These are phyloP conservation scores for Populus hybrid DNA, from an alignment of 441 rosid genomes.

Conservation along the genomic window DNA sequence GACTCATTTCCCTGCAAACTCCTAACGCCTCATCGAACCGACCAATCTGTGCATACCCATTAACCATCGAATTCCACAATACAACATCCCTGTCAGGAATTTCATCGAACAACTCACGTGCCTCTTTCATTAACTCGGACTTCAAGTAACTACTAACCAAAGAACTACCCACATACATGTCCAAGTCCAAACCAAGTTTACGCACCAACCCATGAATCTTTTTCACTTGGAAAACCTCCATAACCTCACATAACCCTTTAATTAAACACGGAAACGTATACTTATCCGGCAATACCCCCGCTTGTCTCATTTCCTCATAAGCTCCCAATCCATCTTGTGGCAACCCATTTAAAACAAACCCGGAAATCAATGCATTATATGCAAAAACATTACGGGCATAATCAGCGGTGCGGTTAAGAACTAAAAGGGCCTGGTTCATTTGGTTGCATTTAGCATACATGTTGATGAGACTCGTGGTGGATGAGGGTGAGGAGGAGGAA, in stretches of 20 bases:
- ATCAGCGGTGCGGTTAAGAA: slow-evolving; percentile 15
- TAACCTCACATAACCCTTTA: slow-evolving; percentile 42
- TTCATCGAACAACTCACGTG: slow-evolving; percentile 48
- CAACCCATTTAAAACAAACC: slow-evolving; percentile 43
- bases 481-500: slow-evolving; percentile 37
- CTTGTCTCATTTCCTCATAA: slow-evolving; percentile 42
- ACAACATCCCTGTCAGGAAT: slow-evolving; percentile 51
- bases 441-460: slow-evolving; percentile 57
- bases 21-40: slow-evolving; percentile 39
- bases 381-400: slow-evolving; percentile 39
- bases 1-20: slow-evolving; percentile 38
- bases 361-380: slow-evolving; percentile 51
- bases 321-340: slow-evolving; percentile 35
- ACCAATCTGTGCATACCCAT: slow-evolving; percentile 47
- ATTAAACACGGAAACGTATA: slow-evolving; percentile 61
- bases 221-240: slow-evolving; percentile 38
- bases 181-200: slow-evolving; percentile 52
- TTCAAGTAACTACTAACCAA: slow-evolving; percentile 42
- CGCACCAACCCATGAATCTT: slow-evolving; percentile 53
- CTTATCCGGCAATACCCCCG: slow-evolving; percentile 49
- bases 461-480: slow-evolving; percentile 57
- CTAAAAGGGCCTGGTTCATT: slow-evolving; percentile 30
- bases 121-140: slow-evolving; percentile 38
- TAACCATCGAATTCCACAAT: slow-evolving; percentile 62
- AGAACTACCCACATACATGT: slow-evolving; percentile 53